Percentiles rank a stretch among this genome's conserved stretches.
phyloP scores from a whole-genome alignment of 2,329 filamentous ascomycete species.

The Clonostachys solani region DNA sequence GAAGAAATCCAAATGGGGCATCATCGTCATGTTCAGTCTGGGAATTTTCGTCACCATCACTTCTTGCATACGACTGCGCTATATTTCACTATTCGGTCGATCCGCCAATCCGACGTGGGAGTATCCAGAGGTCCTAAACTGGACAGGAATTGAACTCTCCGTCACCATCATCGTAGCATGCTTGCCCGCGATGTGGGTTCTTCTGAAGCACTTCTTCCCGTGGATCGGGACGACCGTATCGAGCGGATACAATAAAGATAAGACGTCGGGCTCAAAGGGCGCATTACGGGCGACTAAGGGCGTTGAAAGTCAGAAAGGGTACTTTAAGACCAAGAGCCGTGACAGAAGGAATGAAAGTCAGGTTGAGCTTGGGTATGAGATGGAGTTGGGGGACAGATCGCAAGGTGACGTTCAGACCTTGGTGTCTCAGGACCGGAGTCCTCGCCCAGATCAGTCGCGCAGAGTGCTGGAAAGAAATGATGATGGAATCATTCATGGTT shows the following conservation, averaged over 20 bases:
- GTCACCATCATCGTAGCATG: slow-evolving; percentile 33
- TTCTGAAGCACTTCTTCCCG: slow-evolving; percentile 10
- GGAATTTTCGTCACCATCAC: slow-evolving; percentile 32
- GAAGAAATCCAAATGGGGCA: slow-evolving; percentile 35
- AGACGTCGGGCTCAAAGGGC: not conserved
- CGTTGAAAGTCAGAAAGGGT: not conserved
- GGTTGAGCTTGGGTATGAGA: slow-evolving; percentile 5
- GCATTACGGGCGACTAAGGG: too few species aligned
- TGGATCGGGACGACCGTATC: not conserved
- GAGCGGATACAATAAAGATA: slow-evolving; percentile 1
- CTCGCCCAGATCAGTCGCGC: too few species aligned
- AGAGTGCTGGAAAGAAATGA: too few species aligned
- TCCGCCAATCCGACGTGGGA: slow-evolving; percentile 35
- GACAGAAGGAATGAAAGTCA: slow-evolving; percentile 14
- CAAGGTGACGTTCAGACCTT: slow-evolving; percentile 19
- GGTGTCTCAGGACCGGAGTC: too few species aligned
- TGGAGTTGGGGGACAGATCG: slow-evolving; percentile 21
- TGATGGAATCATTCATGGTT: too few species aligned
- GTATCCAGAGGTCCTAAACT: slow-evolving; percentile 31
- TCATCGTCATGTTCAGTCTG: slow-evolving; percentile 37
- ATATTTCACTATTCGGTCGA: slow-evolving; percentile 21
- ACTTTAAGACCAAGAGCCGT: slow-evolving; percentile 1
- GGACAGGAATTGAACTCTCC: slow-evolving; percentile 36
- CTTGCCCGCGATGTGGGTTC: slow-evolving; percentile 29
- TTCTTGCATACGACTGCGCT: slow-evolving; percentile 27